A percentile compares a stretch with the other conserved stretches of the same genome.
phyloP scores from a whole-genome alignment of 371 early-diverging fungal species.

The Coemansia sp. region DNA sequence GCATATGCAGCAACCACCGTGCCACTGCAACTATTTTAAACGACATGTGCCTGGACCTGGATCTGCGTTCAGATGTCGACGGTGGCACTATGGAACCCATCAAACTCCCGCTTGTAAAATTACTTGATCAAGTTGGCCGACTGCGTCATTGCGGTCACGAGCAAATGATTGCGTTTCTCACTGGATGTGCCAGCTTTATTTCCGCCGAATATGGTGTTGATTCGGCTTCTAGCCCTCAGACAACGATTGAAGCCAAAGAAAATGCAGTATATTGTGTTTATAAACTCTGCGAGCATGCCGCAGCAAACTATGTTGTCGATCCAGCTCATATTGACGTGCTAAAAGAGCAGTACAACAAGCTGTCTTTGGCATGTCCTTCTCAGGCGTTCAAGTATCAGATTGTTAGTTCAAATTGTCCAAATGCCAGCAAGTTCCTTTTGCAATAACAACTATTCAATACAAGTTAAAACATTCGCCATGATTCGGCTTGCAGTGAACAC shows the following conservation, averaged over 20 bases:
- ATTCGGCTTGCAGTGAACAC: too few species aligned
- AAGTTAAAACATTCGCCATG: too few species aligned
- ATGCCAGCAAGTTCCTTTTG: conserved; percentile 18
- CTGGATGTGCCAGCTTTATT: conserved; percentile 13
- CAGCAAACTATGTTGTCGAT: conserved; percentile 28
- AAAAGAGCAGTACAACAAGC: conserved; percentile 10
- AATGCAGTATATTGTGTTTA: conserved; percentile 26
- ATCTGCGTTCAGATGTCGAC: not conserved
- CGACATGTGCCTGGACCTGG: conserved; percentile 5
- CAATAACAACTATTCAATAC: not conserved
- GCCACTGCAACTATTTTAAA: conserved; percentile 20
- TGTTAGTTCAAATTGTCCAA: conserved; percentile 24
- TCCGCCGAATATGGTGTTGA: conserved; percentile 16
- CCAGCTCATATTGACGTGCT: conserved; percentile 2
- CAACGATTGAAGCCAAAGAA: conserved; percentile 20
- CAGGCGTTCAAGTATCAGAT: conserved; percentile 44
- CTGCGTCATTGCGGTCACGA: conserved; percentile 35
- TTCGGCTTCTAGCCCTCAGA: not conserved
- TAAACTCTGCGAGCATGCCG: conserved; percentile 26
- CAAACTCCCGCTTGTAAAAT: conserved; percentile 11
- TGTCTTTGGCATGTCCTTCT: conserved; percentile 17
- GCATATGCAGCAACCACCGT: conserved; percentile 5
- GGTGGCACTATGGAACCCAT: not conserved
- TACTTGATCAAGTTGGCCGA: conserved; percentile 22
- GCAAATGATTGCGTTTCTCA: conserved; percentile 23